Percentiles rank a stretch among this genome's conserved stretches.
Evolutionary conservation across 257 asterid species (phyloP).

Genomic region (Solanum verrucosum): DNA sequence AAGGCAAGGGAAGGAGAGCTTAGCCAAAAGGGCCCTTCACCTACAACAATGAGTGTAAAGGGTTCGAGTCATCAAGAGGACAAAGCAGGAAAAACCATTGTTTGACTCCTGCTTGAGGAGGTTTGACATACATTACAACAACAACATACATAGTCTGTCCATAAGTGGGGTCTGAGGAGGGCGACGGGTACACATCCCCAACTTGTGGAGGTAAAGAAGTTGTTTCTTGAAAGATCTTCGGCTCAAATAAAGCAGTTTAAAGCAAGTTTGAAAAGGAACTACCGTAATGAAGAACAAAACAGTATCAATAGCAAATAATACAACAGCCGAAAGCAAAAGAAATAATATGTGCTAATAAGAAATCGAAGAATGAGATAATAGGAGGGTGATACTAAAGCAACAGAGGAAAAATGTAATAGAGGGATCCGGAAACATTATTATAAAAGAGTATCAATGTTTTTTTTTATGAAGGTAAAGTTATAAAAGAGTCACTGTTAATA

Average conservation of each 20-base stretch:
- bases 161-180: neutral
- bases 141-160: neutral
- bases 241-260: neutral
- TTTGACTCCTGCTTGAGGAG: neutral
- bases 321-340: neutral
- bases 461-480: no score
- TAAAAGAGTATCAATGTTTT: no score
- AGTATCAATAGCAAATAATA: neutral
- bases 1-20: neutral
- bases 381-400: neutral
- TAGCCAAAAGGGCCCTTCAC: neutral
- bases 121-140: neutral
- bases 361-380: neutral
- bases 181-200: neutral
- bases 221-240: neutral
- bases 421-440: neutral
- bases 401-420: neutral
- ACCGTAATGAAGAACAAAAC: neutral
- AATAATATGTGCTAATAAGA: neutral
- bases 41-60: neutral
- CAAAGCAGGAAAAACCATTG: neutral
- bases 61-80: neutral
- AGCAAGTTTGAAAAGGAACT: neutral
- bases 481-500: neutral
- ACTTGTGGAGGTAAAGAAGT: neutral